Conservation (phyloP, 352 stramenopile genomes). For the Globisporangium paroecandrum region DNA sequence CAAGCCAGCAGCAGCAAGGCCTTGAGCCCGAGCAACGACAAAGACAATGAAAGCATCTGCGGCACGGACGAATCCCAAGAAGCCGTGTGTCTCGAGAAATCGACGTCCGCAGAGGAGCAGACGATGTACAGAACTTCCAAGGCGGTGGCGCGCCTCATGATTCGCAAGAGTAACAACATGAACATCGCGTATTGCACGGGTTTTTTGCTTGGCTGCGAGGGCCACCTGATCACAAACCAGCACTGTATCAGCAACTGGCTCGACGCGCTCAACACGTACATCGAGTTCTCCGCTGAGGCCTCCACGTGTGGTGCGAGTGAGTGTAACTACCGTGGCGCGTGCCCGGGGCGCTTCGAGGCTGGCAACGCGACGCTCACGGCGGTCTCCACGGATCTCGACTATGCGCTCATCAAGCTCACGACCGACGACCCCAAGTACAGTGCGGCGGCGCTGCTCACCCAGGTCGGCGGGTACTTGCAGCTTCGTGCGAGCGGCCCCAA, state of each 20-base stretch:
- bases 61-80: constrained; percentile 64
- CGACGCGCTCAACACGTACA: constrained; percentile 62
- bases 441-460: constrained; percentile 32
- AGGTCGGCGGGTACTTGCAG: constrained; percentile 35
- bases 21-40: constrained; percentile 11
- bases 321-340: constrained; percentile 38
- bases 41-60: constrained; percentile 59
- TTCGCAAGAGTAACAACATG: constrained; percentile 60
- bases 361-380: constrained; percentile 34
- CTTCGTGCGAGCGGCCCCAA: constrained; percentile 28
- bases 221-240: constrained; percentile 77
- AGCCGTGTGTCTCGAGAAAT: constrained; percentile 48
- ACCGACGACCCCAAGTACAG: constrained; percentile 28
- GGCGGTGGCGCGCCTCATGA: constrained; percentile 58
- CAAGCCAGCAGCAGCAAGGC: not conserved
- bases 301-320: constrained; percentile 28
- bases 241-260: constrained; percentile 63
- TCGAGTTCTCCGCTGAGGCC: constrained; percentile 68
- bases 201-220: constrained; percentile 69
- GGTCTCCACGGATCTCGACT: constrained; percentile 39
- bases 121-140: constrained; percentile 45
- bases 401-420: constrained; percentile 39
- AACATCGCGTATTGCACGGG: constrained; percentile 66
- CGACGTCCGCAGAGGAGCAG: constrained; percentile 19
- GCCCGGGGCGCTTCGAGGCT: constrained; percentile 36